Percentiles rank a stretch among this genome's conserved stretches.
Conservation (phyloP, 2,329 filamentous ascomycete species). For the Calonectria hongkongensis region DNA sequence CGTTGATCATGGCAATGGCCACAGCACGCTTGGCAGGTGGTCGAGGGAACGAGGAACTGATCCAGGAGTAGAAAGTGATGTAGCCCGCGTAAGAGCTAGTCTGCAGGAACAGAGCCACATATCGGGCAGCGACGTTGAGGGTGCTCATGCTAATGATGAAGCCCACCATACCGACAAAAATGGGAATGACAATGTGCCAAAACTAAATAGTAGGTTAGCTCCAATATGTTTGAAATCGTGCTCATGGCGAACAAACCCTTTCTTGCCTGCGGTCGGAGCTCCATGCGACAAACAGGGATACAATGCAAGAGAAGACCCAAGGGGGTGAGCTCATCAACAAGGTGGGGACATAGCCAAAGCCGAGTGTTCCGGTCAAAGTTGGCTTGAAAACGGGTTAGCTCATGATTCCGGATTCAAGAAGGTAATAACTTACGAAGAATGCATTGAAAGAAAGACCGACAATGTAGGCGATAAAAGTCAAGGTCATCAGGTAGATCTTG, state of each 20-base stretch:
- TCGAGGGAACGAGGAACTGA: constrained; percentile 73
- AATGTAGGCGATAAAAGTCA: constrained; percentile 77
- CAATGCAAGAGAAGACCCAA: constrained; percentile 75
- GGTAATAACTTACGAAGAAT: constrained; percentile 68
- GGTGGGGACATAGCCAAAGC: constrained; percentile 71
- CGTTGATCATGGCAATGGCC: constrained; percentile 77
- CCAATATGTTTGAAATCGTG: neutral
- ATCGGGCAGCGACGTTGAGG: constrained; percentile 72
- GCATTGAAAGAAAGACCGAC: constrained; percentile 75
- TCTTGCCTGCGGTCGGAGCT: constrained; percentile 74
- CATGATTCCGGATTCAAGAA: neutral
- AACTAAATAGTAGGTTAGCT: constrained; percentile 61
- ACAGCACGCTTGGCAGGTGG: constrained; percentile 77
- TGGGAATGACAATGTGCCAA: constrained; percentile 74
- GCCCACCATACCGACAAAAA: constrained; percentile 71
- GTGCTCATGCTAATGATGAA: constrained; percentile 78
- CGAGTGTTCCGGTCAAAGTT: constrained; percentile 71
- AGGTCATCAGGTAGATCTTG: constrained; percentile 79
- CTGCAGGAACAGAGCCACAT: constrained; percentile 77
- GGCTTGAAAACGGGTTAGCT: constrained; percentile 59
- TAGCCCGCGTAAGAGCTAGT: constrained; percentile 75
- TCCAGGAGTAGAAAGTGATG: constrained; percentile 77
- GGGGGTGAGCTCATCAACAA: constrained; percentile 75
- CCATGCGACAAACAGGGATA: constrained; percentile 74
- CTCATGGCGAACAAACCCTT: constrained; percentile 60